Evolutionary conservation across 768 basidiomycete species (phyloP).

Genomic region (Mycena kentingensis): DNA sequence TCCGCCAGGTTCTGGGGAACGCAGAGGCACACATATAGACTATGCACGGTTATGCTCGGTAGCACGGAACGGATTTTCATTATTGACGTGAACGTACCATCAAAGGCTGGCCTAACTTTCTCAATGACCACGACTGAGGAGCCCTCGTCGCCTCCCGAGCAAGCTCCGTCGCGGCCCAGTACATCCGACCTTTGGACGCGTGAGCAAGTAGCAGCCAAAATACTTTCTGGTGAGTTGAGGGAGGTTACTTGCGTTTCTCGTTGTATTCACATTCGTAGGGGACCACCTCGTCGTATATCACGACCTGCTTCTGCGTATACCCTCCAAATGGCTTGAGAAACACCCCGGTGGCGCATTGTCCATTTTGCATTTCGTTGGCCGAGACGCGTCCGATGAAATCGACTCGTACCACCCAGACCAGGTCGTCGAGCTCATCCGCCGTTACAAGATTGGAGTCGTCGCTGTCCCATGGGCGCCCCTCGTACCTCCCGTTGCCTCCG

Average conservation of each 20-base stretch:
- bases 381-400: slow-evolving; percentile 94
- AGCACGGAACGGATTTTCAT: slow-evolving; percentile 2
- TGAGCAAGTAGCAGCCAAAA: slow-evolving; percentile 18
- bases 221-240: slow-evolving; percentile 33
- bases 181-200: slow-evolving; percentile 23
- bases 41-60: background rate
- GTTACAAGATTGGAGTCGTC: slow-evolving; percentile 73
- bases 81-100: too few relatives aligned
- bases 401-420: slow-evolving; percentile 81
- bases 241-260: slow-evolving; percentile 61
- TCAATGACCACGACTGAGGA: too few relatives aligned
- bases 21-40: slow-evolving; percentile 3
- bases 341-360: slow-evolving; percentile 92
- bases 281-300: slow-evolving; percentile 76
- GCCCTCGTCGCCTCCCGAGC: too few relatives aligned
- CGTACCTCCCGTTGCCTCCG: slow-evolving; percentile 82
- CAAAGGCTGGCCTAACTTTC: too few relatives aligned
- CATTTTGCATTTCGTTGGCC: slow-evolving; percentile 91
- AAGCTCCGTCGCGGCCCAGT: too few relatives aligned
- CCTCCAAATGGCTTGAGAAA: slow-evolving; percentile 72
- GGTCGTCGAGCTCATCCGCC: slow-evolving; percentile 55
- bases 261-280: slow-evolving; percentile 71
- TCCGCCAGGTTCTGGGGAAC: slow-evolving; percentile 61
- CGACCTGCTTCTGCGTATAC: slow-evolving; percentile 63
- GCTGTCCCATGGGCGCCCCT: slow-evolving; percentile 75